Conservation (phyloP, 495 filamentous ascomycete genomes). For the Talaromyces borbonicus region DNA sequence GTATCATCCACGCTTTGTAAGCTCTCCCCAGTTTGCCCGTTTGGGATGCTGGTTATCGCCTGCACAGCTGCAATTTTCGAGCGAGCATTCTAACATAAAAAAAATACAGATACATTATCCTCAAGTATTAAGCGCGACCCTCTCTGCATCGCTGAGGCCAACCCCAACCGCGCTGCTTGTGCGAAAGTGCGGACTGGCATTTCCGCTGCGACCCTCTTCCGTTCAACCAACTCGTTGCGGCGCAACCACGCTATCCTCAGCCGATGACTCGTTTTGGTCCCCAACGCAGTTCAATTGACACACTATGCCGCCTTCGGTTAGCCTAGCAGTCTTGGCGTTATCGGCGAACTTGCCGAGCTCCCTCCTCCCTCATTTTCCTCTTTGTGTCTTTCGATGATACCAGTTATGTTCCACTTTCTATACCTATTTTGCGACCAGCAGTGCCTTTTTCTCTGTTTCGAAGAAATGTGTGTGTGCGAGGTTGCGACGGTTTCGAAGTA, state of each 20-base stretch:
- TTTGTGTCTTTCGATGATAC: conserved; percentile 5
- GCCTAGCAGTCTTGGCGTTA: conserved; percentile 1
- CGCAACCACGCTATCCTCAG: too few species aligned
- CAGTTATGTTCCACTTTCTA: conserved; percentile 8
- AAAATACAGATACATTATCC: conserved; percentile 50
- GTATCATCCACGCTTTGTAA: conserved; percentile 66
- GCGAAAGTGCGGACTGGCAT: too few species aligned
- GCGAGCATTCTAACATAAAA: too few species aligned
- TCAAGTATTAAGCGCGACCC: conserved; percentile 36
- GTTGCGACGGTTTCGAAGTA: too few species aligned
- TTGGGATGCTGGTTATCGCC: neutral
- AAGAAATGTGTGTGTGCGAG: neutral
- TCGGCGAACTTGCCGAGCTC: neutral
- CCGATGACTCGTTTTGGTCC: too few species aligned
- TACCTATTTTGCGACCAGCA: neutral
- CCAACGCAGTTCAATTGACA: conserved; percentile 1
- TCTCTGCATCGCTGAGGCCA: neutral
- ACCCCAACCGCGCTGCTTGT: too few species aligned
- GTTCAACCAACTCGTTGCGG: too few species aligned
- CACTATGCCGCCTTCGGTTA: neutral
- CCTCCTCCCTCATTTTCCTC: neutral
- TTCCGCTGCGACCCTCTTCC: too few species aligned
- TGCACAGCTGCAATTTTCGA: too few species aligned
- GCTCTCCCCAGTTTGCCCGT: conserved; percentile 11
- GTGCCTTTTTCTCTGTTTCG: neutral